phyloP scores from a whole-genome alignment of 2,329 filamentous ascomycete species.

The Xylariaceae sp. region DNA sequence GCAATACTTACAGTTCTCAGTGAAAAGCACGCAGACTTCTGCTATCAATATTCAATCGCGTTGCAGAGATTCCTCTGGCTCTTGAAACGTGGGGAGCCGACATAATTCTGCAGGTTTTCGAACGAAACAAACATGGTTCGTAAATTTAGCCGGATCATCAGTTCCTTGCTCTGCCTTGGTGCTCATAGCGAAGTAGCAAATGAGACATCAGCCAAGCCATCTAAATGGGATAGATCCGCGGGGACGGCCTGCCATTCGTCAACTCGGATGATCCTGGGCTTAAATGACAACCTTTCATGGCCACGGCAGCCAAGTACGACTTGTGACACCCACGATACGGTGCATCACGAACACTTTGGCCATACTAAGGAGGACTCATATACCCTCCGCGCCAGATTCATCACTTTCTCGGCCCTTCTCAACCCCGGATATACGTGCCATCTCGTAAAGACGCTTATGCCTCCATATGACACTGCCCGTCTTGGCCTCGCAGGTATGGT shows the following conservation, averaged over 20 bases:
- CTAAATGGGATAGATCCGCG: no score
- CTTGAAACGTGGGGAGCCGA: constrained; percentile 8
- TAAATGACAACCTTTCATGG: no score
- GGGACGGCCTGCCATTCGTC: neutral
- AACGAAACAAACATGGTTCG: constrained; percentile 10
- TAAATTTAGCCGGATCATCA: constrained; percentile 17
- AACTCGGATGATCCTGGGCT: no score
- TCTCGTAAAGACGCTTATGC: neutral
- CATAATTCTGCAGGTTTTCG: constrained; percentile 6
- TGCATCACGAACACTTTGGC: neutral
- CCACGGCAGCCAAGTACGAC: no score
- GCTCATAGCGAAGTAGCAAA: no score
- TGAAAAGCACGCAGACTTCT: no score
- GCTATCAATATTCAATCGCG: no score
- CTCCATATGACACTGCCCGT: constrained; percentile 2
- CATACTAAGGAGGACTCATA: constrained; percentile 3
- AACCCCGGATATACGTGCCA: constrained; percentile 2
- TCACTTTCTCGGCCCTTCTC: constrained; percentile 13
- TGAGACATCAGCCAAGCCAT: no score
- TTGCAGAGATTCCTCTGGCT: constrained; percentile 6
- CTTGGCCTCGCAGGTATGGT: neutral
- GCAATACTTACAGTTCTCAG: no score
- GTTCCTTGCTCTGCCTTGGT: constrained; percentile 7
- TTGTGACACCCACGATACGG: neutral
- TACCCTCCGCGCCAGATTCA: constrained; percentile 1